phyloP scores from a whole-genome alignment of 768 basidiomycete species.

The Psilocybe cyanescens region DNA sequence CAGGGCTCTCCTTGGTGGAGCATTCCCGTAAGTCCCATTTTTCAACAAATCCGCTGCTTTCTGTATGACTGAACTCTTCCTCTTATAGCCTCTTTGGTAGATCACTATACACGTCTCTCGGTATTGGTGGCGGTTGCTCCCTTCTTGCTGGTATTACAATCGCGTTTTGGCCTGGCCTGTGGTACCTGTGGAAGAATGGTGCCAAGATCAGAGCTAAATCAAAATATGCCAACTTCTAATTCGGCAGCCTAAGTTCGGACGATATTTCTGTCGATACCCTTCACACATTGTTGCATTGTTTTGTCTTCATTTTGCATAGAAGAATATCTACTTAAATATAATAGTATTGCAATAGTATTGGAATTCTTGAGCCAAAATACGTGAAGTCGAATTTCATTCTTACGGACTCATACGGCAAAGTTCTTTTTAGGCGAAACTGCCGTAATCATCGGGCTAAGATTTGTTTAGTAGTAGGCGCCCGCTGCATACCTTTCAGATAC shows the following conservation, averaged over 20 bases:
- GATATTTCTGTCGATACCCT: background rate
- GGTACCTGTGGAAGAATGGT: background rate
- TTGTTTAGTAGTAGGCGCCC: too few relatives aligned
- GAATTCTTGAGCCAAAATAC: too few relatives aligned
- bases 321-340: background rate
- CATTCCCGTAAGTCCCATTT: background rate
- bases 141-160: slow-evolving; percentile 5
- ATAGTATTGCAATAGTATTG: background rate
- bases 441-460: too few relatives aligned
- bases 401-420: too few relatives aligned
- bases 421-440: too few relatives aligned
- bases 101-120: background rate
- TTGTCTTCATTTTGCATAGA: background rate
- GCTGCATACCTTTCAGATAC: too few relatives aligned
- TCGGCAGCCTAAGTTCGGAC: background rate
- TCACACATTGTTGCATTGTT: background rate
- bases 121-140: slow-evolving; percentile 5
- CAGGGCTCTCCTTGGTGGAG: background rate
- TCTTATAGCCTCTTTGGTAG: background rate
- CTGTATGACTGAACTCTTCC: background rate
- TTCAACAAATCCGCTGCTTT: background rate
- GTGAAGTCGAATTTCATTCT: too few relatives aligned
- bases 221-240: background rate
- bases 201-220: background rate
- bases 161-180: background rate